Base-by-base conservation (phyloP, 768 basidiomycete genomes). In the Podaxis sp. region DNA sequence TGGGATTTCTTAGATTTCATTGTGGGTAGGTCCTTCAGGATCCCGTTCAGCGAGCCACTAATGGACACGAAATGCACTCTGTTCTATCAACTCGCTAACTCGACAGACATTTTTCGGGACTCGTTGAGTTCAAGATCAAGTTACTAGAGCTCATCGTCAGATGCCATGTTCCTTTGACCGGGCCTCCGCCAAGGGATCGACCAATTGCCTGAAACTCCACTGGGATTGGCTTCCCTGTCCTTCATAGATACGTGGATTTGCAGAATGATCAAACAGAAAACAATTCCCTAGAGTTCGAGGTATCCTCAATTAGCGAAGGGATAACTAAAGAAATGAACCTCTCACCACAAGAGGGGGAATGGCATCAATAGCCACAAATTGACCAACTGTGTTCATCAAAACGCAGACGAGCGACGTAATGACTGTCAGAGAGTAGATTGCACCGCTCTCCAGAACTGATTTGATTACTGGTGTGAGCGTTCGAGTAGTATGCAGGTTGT, bases 281-380 rank as follows among this genome's bases (percentile, higher is more conserved):
- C 13, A 30, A 58, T 58, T 33, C 56, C 56, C 56, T 58, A 48
- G 10, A 15, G 5, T 15, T 15, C 4, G 28, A 46, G 17, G 11
- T 13, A 46, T 10, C 36, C 44, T 28, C 51, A 13, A 30, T 26
- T 36, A 24, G n/a, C 30, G 1, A 15, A 12, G 15, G 7, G 3
- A 48, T 4, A 28, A 24, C 17, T 15, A 13, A 20, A 17, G 12
- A 30, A 17, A 3, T 48, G 26, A 3, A 58, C 56, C 11, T 41
- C 40, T 12, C 30, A 58, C 56, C 6, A 58, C 41, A 10, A 58
- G 56, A 20, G 56, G 56, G 8, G 56, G 41, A 22, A 48, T 48
- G 8, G 56, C 41, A 30, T 44, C 56, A 13, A n/a, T 13, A 28
- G 48, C 11, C n/a, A 48, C 24, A n/a, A 46, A 46, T 26, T 46